Evolutionary conservation across 192 early-diverging fungal genomes (phyloP).

Genomic region (Bifiguratus adelaidae): DNA sequence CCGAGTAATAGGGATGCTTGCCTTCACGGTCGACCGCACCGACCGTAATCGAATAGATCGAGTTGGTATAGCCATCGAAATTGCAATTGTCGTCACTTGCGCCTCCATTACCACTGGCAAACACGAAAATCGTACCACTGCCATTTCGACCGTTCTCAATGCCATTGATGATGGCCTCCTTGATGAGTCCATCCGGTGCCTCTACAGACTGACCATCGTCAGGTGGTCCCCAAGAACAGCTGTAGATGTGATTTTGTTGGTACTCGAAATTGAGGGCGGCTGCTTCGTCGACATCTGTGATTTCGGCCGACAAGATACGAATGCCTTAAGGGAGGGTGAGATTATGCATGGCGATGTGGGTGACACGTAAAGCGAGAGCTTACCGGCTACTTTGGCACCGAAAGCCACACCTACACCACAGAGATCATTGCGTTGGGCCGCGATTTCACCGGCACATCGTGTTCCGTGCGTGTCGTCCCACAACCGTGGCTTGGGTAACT

Average conservation of each 20-base stretch:
- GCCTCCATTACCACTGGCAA: constrained; percentile 92
- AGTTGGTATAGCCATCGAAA: constrained; percentile 94
- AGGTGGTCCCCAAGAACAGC: constrained; percentile 91
- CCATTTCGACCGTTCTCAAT: constrained; percentile 75
- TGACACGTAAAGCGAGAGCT: constrained; percentile 7
- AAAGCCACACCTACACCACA: constrained; percentile 94
- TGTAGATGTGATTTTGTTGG: constrained; percentile 90
- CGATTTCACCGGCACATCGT: constrained; percentile 95
- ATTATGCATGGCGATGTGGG: neutral
- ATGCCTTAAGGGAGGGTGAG: constrained; percentile 31
- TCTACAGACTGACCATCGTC: constrained; percentile 83
- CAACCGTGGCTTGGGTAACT: constrained; percentile 63
- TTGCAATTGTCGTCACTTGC: constrained; percentile 82
- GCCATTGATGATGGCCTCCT: constrained; percentile 82
- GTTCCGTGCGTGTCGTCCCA: constrained; percentile 89
- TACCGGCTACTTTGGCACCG: constrained; percentile 75
- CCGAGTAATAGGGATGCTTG: constrained; percentile 76
- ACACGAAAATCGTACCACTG: constrained; percentile 83
- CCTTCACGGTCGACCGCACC: constrained; percentile 74
- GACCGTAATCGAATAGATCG: constrained; percentile 90
- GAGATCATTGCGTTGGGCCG: constrained; percentile 80
- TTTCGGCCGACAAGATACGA: constrained; percentile 77
- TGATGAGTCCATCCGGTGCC: constrained; percentile 67
- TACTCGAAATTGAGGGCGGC: constrained; percentile 79
- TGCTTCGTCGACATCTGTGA: constrained; percentile 93